Base-by-base conservation (phyloP, 441 rosid genomes). In the Mallotus repandus region DNA sequence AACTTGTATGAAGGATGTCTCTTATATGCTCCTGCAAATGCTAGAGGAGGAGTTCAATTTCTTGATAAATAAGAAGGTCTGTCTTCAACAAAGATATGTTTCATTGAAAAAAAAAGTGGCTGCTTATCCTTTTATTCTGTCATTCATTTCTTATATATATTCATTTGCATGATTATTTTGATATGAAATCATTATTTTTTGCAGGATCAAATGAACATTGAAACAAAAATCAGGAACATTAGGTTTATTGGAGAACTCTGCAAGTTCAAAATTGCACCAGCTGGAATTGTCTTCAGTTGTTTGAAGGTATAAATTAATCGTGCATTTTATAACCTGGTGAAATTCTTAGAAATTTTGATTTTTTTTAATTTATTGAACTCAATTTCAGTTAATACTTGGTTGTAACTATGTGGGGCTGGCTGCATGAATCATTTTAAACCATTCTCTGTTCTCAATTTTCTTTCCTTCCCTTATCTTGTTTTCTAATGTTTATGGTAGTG, bases 171-270 rank as follows among this genome's bases (percentile, higher is more conserved):
- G 14, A 18, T 66, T 52, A 59, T 41, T 52, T 15, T 35, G 50
- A 8, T 70, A 53, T 49, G 11, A 50, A 74, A 69, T 70, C 76
- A 43, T 77, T 70, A 74, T 82, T 76, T 74, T 61, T 65, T 84
- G 84, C 94, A 94, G 99, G 99, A 97, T 84, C 99, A 97, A 90
- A 97, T 94, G 98, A 94, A 92, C 70, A 97, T 97, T 38, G 99
- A 97, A 86, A 91, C 99, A 45, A 94, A 94, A 85, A 94, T 92
- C 81, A 89, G 96, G 80, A 97, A 97, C 83, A 94, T 91, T 73
- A 94, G 99, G 81, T 97, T 97, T 79, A 86, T 97, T 78, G 99
- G 98, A 77, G 99, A 97, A 78, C 94, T 94, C 69, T 92, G 99
- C 95, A 97, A 97, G 85, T 97, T 94, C 78, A 94, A 77, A 82